Evolutionary conservation across 345 rosid species (phyloP), one percentile per base, ranked within the genome.

Genomic region (Eucalyptus polyanthemos): DNA sequence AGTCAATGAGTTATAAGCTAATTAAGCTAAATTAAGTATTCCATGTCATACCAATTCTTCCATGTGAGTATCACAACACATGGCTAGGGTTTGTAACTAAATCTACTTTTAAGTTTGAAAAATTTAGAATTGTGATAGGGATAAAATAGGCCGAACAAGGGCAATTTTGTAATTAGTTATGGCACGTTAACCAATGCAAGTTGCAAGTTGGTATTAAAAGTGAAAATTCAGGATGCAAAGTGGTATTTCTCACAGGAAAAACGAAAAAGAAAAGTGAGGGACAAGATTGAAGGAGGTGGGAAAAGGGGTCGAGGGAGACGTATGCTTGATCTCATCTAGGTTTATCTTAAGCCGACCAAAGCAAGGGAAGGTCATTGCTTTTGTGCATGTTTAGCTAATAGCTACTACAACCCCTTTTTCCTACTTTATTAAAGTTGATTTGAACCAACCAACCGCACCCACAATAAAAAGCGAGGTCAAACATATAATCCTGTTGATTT

Each of bases 351-450:
- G 42, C 89, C 89, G 89, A 88, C 90, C 88, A 31, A 80, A 88
- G 87, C 62, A 67, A 50, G 24, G 88, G 80, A 88, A 90, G 49
- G 87, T 47, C 25, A 49, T 67, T 40, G 47, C 83, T 40, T 40
- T 22, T 37, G 47, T 21, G 47, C 83, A 53, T 88, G 58, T 58
- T 65, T 44, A 19, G 50, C 87, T 65, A 51, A 44, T 88, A 22
- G 54, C 65, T 87, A 5, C 65, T 13, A 9, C 65, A 21, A 58
- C 31, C 83, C 89, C 91, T 49, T 44, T 69, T 69, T 16, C 51
- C 29, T 76, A 34, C 89, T 91, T 91, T 89, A 87, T 86, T 89
- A 91, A 94, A 93, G 92, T 88, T 90, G 92, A 91, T 88, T 89
- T 72, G 90, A 91, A 88, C 87, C 89, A 21, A 40, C 86, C 40